phyloP scores from a whole-genome alignment of 2,329 filamentous ascomycete species.

The Periglandula ipomoeae region DNA sequence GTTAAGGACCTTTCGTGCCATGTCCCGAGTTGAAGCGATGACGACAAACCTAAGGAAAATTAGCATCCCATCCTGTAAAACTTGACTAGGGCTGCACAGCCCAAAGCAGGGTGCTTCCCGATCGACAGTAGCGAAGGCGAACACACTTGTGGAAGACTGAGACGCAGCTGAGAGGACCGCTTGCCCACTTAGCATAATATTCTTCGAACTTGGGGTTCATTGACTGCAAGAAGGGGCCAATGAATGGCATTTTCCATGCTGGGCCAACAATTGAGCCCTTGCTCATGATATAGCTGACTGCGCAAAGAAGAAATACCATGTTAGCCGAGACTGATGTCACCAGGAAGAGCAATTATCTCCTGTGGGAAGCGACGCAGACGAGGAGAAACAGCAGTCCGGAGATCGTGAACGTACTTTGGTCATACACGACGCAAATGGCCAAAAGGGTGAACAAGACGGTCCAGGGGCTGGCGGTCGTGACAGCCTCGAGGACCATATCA shows the following conservation, averaged over 20 bases:
- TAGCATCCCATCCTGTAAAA: background rate
- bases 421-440: slow-evolving; percentile 66
- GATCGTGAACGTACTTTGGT: slow-evolving; percentile 66
- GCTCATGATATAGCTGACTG: slow-evolving; percentile 65
- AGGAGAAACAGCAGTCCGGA: background rate
- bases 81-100: background rate
- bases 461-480: slow-evolving; percentile 48
- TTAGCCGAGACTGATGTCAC: background rate
- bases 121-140: background rate
- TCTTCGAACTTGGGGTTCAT: slow-evolving; percentile 85
- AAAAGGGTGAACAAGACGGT: slow-evolving; percentile 63
- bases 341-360: background rate
- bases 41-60: slow-evolving; percentile 69
- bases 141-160: slow-evolving; percentile 97
- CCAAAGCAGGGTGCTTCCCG: too few species aligned
- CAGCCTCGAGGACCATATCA: slow-evolving; percentile 42
- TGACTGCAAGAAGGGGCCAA: slow-evolving; percentile 92
- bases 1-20: slow-evolving; percentile 95
- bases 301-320: background rate
- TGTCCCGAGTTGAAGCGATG: slow-evolving; percentile 88
- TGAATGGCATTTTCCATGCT: slow-evolving; percentile 69
- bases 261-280: slow-evolving; percentile 73
- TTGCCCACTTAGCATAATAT: slow-evolving; percentile 88
- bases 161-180: slow-evolving; percentile 87
- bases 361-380: too few species aligned